Conservation (phyloP, 2,329 filamentous ascomycete genomes). For the Penicillium rolfsii region DNA sequence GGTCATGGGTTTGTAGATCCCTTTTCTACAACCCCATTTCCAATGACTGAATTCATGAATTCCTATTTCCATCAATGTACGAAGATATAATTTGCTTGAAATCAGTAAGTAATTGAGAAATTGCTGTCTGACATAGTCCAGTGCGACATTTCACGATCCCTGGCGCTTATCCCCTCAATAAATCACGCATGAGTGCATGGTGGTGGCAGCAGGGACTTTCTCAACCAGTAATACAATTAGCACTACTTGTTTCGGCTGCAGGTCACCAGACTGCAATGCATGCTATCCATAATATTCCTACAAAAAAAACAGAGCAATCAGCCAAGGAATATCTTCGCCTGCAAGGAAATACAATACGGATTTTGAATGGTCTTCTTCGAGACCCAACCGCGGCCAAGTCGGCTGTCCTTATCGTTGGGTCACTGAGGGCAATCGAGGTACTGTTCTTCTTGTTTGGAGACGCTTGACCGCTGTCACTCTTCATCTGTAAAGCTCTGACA, state of each 20-base stretch:
- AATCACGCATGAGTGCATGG: slow-evolving; percentile 1
- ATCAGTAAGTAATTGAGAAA: background rate
- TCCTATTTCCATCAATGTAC: background rate
- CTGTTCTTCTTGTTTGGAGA: too few species aligned
- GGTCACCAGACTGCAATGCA: slow-evolving; percentile 1
- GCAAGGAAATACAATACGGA: background rate
- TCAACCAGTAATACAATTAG: background rate
- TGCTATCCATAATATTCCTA: background rate
- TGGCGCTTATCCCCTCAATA: background rate
- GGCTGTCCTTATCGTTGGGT: background rate
- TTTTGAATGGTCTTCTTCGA: background rate
- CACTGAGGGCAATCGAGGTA: background rate
- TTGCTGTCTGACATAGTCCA: background rate
- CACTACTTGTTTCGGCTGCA: background rate
- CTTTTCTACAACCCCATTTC: background rate
- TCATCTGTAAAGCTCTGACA: background rate
- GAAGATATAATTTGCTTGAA: background rate
- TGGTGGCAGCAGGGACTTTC: slow-evolving; percentile 3
- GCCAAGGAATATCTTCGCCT: background rate
- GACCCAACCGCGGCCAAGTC: background rate
- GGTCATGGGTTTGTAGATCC: background rate
- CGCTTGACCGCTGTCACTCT: background rate
- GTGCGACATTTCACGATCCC: slow-evolving; percentile 1
- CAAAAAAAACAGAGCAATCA: background rate
- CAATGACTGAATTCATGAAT: slow-evolving; percentile 3